Conservation (phyloP, 176 grass and related monocot genomes). For the Tillandsia leiboldiana region DNA sequence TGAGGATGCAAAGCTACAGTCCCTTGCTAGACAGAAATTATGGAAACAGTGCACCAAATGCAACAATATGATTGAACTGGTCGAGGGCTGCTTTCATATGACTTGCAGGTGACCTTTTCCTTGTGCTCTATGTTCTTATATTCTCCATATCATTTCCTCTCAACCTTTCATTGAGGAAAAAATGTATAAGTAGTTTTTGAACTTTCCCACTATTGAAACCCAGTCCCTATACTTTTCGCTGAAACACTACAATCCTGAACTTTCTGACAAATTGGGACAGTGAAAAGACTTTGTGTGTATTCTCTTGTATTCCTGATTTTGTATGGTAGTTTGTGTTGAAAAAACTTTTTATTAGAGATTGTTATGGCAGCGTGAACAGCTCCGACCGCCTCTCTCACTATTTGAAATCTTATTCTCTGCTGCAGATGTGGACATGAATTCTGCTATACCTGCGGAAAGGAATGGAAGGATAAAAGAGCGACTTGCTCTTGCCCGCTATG, state of each 20-base stretch:
- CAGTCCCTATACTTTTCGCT: too few species aligned
- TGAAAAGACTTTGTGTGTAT: too few species aligned
- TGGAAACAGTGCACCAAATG: conserved; percentile 68
- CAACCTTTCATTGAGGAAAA: not conserved
- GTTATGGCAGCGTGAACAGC: too few species aligned
- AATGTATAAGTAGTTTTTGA: too few species aligned
- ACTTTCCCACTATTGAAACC: too few species aligned
- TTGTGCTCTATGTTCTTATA: not conserved
- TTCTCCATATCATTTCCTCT: not conserved
- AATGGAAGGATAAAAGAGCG: conserved; percentile 67
- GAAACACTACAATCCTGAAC: too few species aligned
- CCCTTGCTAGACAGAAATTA: conserved; percentile 37
- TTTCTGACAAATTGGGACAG: too few species aligned
- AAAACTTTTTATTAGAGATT: too few species aligned
- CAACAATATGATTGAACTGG: conserved; percentile 74
- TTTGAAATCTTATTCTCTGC: not conserved
- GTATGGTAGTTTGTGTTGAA: too few species aligned
- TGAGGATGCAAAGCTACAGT: conserved; percentile 44
- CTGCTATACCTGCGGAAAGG: conserved; percentile 75
- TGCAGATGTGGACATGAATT: conserved; percentile 68
- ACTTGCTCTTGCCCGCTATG: conserved; percentile 57
- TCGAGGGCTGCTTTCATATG: conserved; percentile 64
- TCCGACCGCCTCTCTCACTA: not conserved
- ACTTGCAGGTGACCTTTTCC: conserved; percentile 43
- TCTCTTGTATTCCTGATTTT: too few species aligned